Evolutionary conservation across 148 eudicot genomes (phyloP), one percentile per base, ranked within the genome.

Genomic region (Rhododendron mucronatum): DNA sequence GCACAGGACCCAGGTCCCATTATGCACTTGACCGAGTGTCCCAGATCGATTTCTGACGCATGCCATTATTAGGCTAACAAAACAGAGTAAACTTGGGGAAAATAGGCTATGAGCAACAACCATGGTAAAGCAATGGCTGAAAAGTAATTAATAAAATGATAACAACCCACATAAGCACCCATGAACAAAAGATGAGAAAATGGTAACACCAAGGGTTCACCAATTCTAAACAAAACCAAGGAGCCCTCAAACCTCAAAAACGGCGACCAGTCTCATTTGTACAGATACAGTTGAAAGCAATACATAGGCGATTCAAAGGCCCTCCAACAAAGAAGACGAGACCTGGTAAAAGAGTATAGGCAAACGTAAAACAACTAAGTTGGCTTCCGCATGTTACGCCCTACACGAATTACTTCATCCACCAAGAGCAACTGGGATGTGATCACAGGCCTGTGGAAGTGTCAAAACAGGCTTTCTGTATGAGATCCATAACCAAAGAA

Each of bases 311-410:
- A 1, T 35, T 21, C 33, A 2, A 67, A 23, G 2, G 26, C 76
- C 59, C 26, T 61, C 79, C 79, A 73, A 35, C 55, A 67, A 37
- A 74, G 12, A 77, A 51, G 20, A 86, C 78, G 6, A 28, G 82
- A 41, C 28, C 14, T n/a, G 47, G 41, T 11, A 30, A 44, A 76
- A 28, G 61, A 61, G 82, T 75, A 26, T 1, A 26, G 57, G 16
- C 73, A 82, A 39, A 16, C 12, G 1, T 18, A 28, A 82, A 3
- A 44, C 8, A 35, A 26, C 87, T 94, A 96, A 80, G 73, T 93
- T n/a, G 99, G 99, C 91, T 96, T 96, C 90, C 98, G 88, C 98
- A 95, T 96, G 89, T 96, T 96, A 75, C 99, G 98, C 23, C 99
- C 99, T 81, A 97, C 97, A 84, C 98, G 96, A 67, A 96, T 96